A percentile compares a stretch with the other conserved stretches of the same genome.
Evolutionary conservation across 108 stramenopile species (phyloP).

Genomic region (Nitzschia palea): DNA sequence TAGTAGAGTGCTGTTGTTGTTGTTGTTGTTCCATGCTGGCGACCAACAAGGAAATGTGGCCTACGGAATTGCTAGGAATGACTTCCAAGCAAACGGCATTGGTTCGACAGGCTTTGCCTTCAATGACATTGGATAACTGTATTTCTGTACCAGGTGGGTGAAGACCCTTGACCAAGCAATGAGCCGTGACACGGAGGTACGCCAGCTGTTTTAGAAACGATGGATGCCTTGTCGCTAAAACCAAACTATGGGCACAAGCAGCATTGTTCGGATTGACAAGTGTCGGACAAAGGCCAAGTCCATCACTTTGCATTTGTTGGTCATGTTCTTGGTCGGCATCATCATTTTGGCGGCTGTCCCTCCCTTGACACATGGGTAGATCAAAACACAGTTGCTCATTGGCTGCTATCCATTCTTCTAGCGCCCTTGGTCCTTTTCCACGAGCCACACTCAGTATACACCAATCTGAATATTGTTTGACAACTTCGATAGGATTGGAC

Average conservation of each 20-base stretch:
- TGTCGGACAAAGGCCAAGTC: not conserved
- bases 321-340: not conserved
- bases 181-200: not conserved
- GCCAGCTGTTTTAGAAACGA: not conserved
- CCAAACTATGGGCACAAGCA: slow-evolving; percentile 5
- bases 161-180: slow-evolving; percentile 12
- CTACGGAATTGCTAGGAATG: slow-evolving; percentile 7
- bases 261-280: slow-evolving; percentile 13
- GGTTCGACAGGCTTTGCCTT: slow-evolving; percentile 1
- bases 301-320: not conserved
- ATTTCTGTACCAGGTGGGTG: slow-evolving; percentile 3
- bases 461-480: slow-evolving; percentile 13
- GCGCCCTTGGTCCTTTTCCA: slow-evolving; percentile 6
- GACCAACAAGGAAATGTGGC: slow-evolving; percentile 10
- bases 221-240: slow-evolving; percentile 1
- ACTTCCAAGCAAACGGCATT: not conserved
- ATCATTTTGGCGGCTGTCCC: not conserved
- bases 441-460: slow-evolving; percentile 6
- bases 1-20: too few relatives aligned
- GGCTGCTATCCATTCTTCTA: slow-evolving; percentile 11
- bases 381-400: slow-evolving; percentile 5
- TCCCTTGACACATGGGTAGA: not conserved
- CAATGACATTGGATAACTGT: not conserved
- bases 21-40: not conserved
- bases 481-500: slow-evolving; percentile 2